Evolutionary conservation across 2,329 filamentous ascomycete species (phyloP), one percentile per base, ranked within the genome.

Genomic region (Westerdykella aurantiaca): DNA sequence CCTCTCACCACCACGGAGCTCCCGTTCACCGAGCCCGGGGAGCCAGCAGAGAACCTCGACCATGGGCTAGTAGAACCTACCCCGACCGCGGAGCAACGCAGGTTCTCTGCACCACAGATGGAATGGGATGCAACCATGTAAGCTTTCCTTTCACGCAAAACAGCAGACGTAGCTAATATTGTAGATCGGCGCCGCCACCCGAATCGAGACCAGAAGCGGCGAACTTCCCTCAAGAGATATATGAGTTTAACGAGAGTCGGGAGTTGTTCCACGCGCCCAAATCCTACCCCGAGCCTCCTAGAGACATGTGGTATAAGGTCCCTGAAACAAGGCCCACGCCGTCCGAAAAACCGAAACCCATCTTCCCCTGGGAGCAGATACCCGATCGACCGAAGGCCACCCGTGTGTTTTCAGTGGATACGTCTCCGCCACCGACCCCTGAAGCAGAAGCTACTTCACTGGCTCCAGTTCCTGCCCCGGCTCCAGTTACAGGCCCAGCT

Each of bases 341-440:
- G 17, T 75, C 80, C 38, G 73, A 82, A 51, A 78, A 72, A 48
- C 78, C 82, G 12, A 76, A 78, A 38, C 77, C 82, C 3, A 83
- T 97, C 39, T 98, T 98, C 66, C 93, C 93, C 0, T 98, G 93
- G 93, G 93, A 98, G 66, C 70, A 68, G 34, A 72, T 83, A 49
- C 79, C 78, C 13, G 72, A 82, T 45, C 79, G 79, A 48, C 76
- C 83, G 11, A 80, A 74, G 56, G 70, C 81, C 9, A 79, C 78
- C 11, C 80, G 87, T 52, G 75, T 82, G 11, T 93, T 90, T 58
- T 69, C 73, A 38, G 79, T 82, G 46, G 79, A 82, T 46, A 54
- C 67, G 16, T 49, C 57, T 21, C 60, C 64, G 39, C 57, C 59
- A 47, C 58, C 69, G 13, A 63, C 68, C 10, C 52, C 53, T 40